Base-by-base conservation (phyloP, 176 grass and related monocot species). In the Eragrostis curvula region DNA sequence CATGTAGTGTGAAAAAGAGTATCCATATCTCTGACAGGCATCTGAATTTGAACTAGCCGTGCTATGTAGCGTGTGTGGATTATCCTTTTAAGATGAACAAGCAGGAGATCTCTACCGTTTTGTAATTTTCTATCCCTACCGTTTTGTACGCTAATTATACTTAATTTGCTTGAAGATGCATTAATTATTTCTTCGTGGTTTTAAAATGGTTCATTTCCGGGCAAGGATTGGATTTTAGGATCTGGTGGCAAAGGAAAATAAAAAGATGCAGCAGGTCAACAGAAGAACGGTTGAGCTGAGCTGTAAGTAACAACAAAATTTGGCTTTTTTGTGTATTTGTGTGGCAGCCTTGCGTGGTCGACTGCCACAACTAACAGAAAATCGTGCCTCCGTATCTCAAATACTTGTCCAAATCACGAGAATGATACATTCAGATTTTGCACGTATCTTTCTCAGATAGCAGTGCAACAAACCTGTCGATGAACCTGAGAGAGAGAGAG, bases 281-380 rank as follows among this genome's bases (percentile, higher is more conserved):
- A 47, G 9, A 55, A 46, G 68, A 56, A 71, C 20, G 25, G 27
- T 58, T 71, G 30, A 46, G 36, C 46, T 83, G 80, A 83, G 80
- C 70, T 81, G 85, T 68, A 79, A 57, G 74, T 73, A 79, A 73
- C 67, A 73, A 73, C 74, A 83, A 88, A 79, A 48, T 12, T 58
- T 10, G 48, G 27, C 73, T 80, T 80, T 79, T 57, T 58, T 24
- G 2, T 24, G 12, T 43, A 50, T 41, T 42, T 74, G 73, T 55
- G n/a, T 43, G 18, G 52, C 3, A 41, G 65, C 78, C 49, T 80
- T 80, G 65, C 36, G 64, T 69, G 32, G 6, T 3, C 3, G 8
- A 55, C 23, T 28, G n/a, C 51, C 60, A 66, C 15, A 66, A 32
- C 49, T 24, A 17, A 46, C 21, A 65, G 45, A 66, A 76, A 51